These are phyloP conservation scores for Lactuca saligna DNA, from an alignment of 129 eudicot species.

Conservation along the genomic window DNA sequence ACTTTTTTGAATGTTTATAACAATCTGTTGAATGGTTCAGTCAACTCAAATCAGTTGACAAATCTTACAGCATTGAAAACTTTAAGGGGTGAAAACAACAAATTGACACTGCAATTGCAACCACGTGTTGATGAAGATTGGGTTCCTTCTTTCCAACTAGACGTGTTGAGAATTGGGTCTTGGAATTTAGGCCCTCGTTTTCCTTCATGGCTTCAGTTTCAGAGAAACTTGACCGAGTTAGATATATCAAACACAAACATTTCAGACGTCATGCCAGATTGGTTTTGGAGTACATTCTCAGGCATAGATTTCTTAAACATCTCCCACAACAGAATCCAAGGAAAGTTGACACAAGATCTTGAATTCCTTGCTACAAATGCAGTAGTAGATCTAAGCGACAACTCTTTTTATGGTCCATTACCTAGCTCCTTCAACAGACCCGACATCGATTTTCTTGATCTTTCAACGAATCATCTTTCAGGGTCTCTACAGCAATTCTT, in stretches of 20 bases:
- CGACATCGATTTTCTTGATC: constrained; percentile 17
- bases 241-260: constrained; percentile 33
- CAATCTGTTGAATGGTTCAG: constrained; percentile 32
- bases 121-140: constrained; percentile 13
- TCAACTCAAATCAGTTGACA: constrained; percentile 25
- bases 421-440: constrained; percentile 24
- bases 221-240: constrained; percentile 10
- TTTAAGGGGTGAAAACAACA: constrained; percentile 19
- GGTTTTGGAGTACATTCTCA: constrained; percentile 38
- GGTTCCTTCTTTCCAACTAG: constrained; percentile 34
- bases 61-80: constrained; percentile 18
- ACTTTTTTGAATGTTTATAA: background rate
- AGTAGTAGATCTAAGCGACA: constrained; percentile 32
- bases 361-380: background rate
- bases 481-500: constrained; percentile 31
- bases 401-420: constrained; percentile 30
- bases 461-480: constrained; percentile 25
- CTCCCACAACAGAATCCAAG: constrained; percentile 40
- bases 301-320: constrained; percentile 19
- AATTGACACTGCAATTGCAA: constrained; percentile 6
- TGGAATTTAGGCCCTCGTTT: constrained; percentile 34
- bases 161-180: constrained; percentile 1
- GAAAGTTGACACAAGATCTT: constrained; percentile 18
- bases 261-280: constrained; percentile 30
- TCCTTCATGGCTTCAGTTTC: constrained; percentile 52